Percentiles rank a stretch among this genome's conserved stretches.
phyloP scores from a whole-genome alignment of 139 green algal genomes.

The Dunaliella primolecta region DNA sequence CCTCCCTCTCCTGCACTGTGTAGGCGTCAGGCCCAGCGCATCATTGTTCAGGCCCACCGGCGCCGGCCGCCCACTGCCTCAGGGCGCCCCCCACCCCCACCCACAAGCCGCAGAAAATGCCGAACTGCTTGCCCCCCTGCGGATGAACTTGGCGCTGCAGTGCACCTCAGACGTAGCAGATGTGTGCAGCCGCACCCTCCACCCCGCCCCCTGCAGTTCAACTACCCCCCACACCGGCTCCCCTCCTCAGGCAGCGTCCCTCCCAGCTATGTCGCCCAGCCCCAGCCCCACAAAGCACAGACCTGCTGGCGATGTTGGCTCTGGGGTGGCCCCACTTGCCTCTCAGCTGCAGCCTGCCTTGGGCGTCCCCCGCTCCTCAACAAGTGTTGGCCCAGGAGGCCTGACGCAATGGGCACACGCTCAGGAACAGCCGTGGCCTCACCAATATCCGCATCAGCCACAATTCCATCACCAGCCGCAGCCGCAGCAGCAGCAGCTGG shows the following conservation, averaged over 20 bases:
- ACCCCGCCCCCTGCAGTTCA: too few species aligned
- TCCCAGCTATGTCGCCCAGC: neutral
- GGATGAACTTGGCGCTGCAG: neutral
- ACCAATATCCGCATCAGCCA: neutral
- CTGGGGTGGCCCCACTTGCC: neutral
- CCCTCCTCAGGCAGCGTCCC: too few species aligned
- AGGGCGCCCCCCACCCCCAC: too few species aligned
- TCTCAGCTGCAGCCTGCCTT: neutral
- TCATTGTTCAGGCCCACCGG: neutral
- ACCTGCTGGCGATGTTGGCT: too few species aligned
- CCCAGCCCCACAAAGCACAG: neutral
- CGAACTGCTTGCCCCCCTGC: neutral
- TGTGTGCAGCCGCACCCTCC: neutral
- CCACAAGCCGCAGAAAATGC: neutral
- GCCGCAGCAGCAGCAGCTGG: neutral
- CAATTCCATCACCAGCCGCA: neutral
- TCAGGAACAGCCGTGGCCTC: neutral
- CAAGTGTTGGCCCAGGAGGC: too few species aligned
- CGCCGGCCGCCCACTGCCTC: too few species aligned
- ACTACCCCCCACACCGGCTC: neutral
- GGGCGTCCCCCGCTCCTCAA: too few species aligned
- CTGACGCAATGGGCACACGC: too few species aligned
- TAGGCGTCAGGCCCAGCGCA: neutral
- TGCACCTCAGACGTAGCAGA: neutral
- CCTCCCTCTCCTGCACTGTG: too few species aligned